These are phyloP conservation scores for Chlamydomonas reinhardtii DNA, from an alignment of 163 green algal genomes.

Conservation along the genomic window DNA sequence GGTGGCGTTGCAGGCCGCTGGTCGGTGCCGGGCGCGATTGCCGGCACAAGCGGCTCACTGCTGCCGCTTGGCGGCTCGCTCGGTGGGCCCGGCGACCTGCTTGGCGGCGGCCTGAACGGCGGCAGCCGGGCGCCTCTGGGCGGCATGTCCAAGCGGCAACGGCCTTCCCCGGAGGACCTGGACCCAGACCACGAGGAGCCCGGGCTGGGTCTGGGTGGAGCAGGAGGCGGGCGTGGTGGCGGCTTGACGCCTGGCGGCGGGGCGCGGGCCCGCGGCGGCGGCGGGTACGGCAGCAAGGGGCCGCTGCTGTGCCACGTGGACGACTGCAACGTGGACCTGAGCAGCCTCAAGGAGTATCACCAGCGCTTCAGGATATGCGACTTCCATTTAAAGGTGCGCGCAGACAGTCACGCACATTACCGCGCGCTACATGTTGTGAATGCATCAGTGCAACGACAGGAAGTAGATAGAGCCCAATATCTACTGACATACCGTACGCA, in stretches of 20 bases:
- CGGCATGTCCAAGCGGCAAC: conserved; percentile 1
- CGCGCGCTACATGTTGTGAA: no score
- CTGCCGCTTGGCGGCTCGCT: no score
- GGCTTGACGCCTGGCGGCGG: background rate
- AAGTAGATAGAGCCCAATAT: no score
- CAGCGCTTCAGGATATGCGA: conserved; percentile 63
- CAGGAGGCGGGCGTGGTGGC: background rate
- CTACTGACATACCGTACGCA: no score
- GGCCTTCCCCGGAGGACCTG: background rate
- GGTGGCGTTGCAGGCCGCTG: no score
- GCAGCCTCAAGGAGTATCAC: conserved; percentile 74
- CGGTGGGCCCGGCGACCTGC: no score
- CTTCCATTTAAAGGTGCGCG: conserved; percentile 56
- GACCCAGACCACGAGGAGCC: conserved; percentile 26
- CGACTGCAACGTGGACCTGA: conserved; percentile 69
- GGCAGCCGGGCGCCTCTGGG: no score
- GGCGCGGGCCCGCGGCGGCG: background rate
- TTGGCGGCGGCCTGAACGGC: no score
- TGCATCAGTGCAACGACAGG: no score
- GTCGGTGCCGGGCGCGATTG: no score
- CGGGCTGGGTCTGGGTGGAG: background rate
- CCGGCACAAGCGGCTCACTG: no score
- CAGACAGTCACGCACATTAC: no score
- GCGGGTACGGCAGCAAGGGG: background rate
- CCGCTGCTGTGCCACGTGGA: conserved; percentile 73